Evolutionary conservation across 208 protist species (phyloP).

Genomic region (Acanthamoeba healyi): DNA sequence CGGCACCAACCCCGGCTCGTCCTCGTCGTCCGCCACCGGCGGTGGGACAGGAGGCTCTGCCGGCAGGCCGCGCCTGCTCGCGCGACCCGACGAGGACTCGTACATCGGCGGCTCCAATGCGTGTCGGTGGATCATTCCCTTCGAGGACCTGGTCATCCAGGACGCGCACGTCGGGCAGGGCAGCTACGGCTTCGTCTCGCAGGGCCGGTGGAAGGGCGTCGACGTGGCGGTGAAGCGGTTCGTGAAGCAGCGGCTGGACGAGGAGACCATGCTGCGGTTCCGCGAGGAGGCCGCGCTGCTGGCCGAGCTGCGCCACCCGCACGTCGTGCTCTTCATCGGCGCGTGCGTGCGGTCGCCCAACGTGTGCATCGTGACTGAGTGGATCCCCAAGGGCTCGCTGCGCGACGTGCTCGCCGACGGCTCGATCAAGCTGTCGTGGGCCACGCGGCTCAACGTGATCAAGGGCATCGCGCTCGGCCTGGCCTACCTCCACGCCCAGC

Average conservation of each 20-base stretch:
- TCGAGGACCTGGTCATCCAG: slow-evolving; percentile 4
- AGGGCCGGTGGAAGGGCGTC: slow-evolving; percentile 51
- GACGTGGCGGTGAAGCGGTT: slow-evolving; percentile 71
- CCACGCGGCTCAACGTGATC: neutral
- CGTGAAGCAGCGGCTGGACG: slow-evolving; percentile 40
- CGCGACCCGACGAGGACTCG: neutral
- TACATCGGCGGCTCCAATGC: slow-evolving; percentile 49
- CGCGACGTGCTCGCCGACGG: slow-evolving; percentile 19
- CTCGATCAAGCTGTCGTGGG: slow-evolving; percentile 36
- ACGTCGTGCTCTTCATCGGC: slow-evolving; percentile 68
- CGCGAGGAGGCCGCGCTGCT: slow-evolving; percentile 44
- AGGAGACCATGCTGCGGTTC: slow-evolving; percentile 64
- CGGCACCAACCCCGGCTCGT: neutral
- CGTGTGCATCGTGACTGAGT: slow-evolving; percentile 49
- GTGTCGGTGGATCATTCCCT: slow-evolving; percentile 62
- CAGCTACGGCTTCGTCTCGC: slow-evolving; percentile 35
- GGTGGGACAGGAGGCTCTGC: too few species aligned
- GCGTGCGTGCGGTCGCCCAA: slow-evolving; percentile 12
- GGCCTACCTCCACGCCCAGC: slow-evolving; percentile 53
- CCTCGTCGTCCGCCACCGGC: neutral
- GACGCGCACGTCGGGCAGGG: neutral
- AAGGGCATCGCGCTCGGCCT: slow-evolving; percentile 37
- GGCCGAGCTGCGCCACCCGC: slow-evolving; percentile 35
- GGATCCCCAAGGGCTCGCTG: slow-evolving; percentile 50
- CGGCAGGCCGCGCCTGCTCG: neutral